phyloP scores from a whole-genome alignment of 1,284 basidiomycete species.

The Rhizopogon parksii region DNA sequence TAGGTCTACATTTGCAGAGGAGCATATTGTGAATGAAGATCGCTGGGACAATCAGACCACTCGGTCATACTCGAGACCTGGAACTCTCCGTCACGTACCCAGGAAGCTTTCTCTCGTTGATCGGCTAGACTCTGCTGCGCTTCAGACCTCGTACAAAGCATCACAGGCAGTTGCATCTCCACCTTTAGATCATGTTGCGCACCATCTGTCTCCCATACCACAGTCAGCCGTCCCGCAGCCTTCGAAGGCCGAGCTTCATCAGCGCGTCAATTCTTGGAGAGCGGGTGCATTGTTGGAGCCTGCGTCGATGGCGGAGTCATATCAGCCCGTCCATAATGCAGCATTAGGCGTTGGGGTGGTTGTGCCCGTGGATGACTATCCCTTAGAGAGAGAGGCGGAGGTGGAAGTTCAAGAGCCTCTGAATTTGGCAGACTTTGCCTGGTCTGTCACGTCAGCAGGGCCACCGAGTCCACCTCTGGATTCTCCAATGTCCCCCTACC shows the following conservation, averaged over 20 bases:
- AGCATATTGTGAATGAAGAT: slow-evolving; percentile 36
- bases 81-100: slow-evolving; percentile 43
- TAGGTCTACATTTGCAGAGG: slow-evolving; percentile 42
- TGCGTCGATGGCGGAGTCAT: slow-evolving; percentile 38
- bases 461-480: slow-evolving; percentile 41
- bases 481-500: slow-evolving; percentile 31
- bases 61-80: slow-evolving; percentile 15
- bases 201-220: slow-evolving; percentile 49
- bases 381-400: slow-evolving; percentile 11
- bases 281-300: slow-evolving; percentile 45
- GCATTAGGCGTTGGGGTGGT: background rate
- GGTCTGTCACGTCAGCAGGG: slow-evolving; percentile 63
- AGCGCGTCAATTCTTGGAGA: slow-evolving; percentile 59
- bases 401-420: slow-evolving; percentile 16
- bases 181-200: slow-evolving; percentile 28
- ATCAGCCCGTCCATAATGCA: slow-evolving; percentile 15
- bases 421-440: slow-evolving; percentile 58
- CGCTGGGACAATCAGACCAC: slow-evolving; percentile 23
- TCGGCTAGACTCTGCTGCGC: slow-evolving; percentile 42
- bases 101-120: slow-evolving; percentile 64
- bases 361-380: slow-evolving; percentile 18
- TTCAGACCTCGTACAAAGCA: slow-evolving; percentile 29
- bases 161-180: slow-evolving; percentile 16
- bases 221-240: slow-evolving; percentile 54
- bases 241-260: slow-evolving; percentile 44